Base-by-base conservation (phyloP, 1,284 basidiomycete species). In the Trichosporon asahii region DNA sequence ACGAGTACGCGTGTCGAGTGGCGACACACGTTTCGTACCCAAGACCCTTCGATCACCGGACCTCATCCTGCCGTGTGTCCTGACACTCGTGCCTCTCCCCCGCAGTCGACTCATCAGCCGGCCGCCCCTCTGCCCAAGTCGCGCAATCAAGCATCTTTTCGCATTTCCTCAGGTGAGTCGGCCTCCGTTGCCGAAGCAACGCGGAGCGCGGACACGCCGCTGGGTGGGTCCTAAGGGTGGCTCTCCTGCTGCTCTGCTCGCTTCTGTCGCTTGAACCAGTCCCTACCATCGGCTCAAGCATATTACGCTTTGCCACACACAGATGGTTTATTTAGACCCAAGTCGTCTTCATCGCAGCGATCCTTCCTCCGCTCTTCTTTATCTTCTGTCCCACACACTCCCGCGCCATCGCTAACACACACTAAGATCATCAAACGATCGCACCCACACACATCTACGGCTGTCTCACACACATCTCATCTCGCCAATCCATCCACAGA, bases 141-240 rank as follows among this genome's bases (percentile, higher is more conserved):
- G 57, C 57, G 57, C 57, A 61, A 61, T 61, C 57, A 61, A 61
- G 57, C 57, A 61, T 61, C 57, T 61, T 60, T 61, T 61, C 57
- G 57, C 57, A 33, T 33, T 31, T 61, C 27, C 29, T 31, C 57
- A 33, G 57, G 57, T 61, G 29, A 61, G 57, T 61, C 29, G 57
- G 57, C 57, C 57, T 31, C 29, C 27, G 27, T 61, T 31, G 27
- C 57, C 57, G 57, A 61, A 61, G 29, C 29, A 31, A n/a, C 57
- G 29, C 29, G 29, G 57, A 61, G 15, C 31, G 57, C 55, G 40
- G 40, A 44, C 40, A 31, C 55, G 8, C 15, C 27, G 57, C 15
- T 61, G 53, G 57, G 29, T 61, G 53, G 53, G 29, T 61, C 57
- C 27, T n/a, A 8, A 21, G 29, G 27, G 15, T 14, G n/a, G n/a